Evolutionary conservation across 2,329 filamentous ascomycete genomes (phyloP), one percentile per base, ranked within the genome.

Genomic region (Xylariaceae sp.): DNA sequence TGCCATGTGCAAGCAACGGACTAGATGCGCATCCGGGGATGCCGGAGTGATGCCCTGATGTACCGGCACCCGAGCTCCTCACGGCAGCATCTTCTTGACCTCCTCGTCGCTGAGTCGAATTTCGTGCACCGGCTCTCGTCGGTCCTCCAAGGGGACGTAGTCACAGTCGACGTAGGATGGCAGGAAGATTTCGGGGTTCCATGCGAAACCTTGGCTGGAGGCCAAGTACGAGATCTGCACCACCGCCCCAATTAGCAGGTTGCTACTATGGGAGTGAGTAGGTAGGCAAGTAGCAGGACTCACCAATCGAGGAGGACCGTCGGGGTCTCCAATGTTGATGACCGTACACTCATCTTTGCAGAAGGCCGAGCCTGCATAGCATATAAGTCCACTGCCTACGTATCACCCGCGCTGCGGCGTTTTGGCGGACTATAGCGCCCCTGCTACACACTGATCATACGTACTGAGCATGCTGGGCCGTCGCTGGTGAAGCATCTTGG

Each of bases 161-260:
- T 86, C 80, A 64, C 74, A 77, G 58, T 85, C 80, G 50, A 82
- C 65, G 55, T 87, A 87, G 6, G 81, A 85, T 1, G 83, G 83
- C 2, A 89, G 72, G 61, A 89, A 89, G 57, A 89, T 84, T 55
- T 89, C 83, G 57, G 83, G 83, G 58, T 89, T 89, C 83, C 83
- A 90, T 40, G 80, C 77, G 52, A 87, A 90, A 37, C 83, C 83
- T 60, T 90, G 83, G 51, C 78, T 83, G 5, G 80, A 81, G 40
- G 83, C 80, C 32, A 89, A 75, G 56, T 86, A 90, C 15, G 82
- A 84, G 44, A 89, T 86, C 82, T 87, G 46, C 33, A 35, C 21
- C 31, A 11, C 25, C 6, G 9, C 25, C 29, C n/a, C 17, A 2
- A 36, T 8, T 12, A 26, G n/a, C 6, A 26, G 24, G 24, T 13